phyloP scores from a whole-genome alignment of 78 protist species.

The Creolimax fragrantissima region DNA sequence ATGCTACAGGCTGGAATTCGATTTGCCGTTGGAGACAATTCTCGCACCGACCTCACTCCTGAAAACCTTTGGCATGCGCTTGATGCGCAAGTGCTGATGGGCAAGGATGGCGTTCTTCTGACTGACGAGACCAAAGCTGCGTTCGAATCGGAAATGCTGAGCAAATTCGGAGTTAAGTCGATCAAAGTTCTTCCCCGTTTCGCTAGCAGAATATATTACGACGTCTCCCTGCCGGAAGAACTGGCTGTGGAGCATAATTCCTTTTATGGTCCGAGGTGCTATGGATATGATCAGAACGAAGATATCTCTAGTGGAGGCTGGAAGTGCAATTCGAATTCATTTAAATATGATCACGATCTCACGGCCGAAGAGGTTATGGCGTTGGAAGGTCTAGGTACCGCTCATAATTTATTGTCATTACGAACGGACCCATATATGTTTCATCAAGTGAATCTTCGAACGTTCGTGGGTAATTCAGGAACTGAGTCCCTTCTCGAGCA shows the following conservation, averaged over 20 bases:
- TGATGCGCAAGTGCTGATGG: background rate
- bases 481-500: background rate
- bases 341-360: background rate
- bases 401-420: background rate
- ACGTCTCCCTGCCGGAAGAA: background rate
- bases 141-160: background rate
- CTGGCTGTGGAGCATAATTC: background rate
- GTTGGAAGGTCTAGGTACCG: background rate
- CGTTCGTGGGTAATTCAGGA: background rate
- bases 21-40: slow-evolving; percentile 10
- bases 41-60: slow-evolving; percentile 15
- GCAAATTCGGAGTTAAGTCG: background rate
- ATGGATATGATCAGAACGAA: background rate
- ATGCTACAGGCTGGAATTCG: background rate
- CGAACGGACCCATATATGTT: slow-evolving; percentile 3
- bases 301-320: background rate
- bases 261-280: background rate
- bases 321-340: slow-evolving; percentile 6
- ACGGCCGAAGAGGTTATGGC: slow-evolving; percentile 3
- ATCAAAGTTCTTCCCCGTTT: background rate
- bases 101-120: background rate
- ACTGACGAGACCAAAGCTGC: background rate
- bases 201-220: slow-evolving; percentile 12
- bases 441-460: background rate
- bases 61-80: background rate